Conservation (phyloP, 306 rosid genomes). For the Oxytropis ochrocephala region DNA sequence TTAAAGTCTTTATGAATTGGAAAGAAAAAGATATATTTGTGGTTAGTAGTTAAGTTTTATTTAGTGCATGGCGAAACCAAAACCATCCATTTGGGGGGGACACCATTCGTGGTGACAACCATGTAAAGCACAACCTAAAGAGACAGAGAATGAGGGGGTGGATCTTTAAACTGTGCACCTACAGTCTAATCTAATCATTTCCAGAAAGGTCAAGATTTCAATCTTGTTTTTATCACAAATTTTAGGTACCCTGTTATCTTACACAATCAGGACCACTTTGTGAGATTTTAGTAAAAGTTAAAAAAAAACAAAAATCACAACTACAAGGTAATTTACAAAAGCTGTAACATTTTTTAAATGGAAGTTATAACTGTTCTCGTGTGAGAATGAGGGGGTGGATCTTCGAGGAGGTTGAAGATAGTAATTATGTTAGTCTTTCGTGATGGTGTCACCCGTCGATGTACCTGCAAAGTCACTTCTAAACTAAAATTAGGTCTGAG, state of each 20-base stretch:
- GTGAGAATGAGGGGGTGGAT: no score
- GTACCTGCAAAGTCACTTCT: no score
- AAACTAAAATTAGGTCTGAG: no score
- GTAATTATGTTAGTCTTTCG: no score
- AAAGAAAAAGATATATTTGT: neutral
- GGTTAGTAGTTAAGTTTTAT: conserved; percentile 2
- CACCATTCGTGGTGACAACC: neutral
- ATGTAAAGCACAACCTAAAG: neutral
- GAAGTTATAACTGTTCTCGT: no score
- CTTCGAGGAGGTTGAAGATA: no score
- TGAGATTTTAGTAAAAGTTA: neutral
- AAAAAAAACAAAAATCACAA: neutral
- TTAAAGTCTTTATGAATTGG: no score
- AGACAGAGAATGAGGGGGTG: conserved; percentile 12
- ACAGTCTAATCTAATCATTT: neutral
- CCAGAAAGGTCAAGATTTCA: neutral
- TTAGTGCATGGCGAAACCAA: neutral
- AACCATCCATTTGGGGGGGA: conserved; percentile 12
- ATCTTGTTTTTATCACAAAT: neutral
- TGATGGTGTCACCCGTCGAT: no score
- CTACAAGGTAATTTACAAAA: no score
- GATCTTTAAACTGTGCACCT: no score
- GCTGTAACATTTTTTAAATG: no score
- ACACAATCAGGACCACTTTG: neutral
- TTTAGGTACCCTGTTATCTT: neutral